A percentile compares a stretch with the other conserved stretches of the same genome.
Conservation (phyloP, 208 protist genomes). For the Phytomonas sp. region DNA sequence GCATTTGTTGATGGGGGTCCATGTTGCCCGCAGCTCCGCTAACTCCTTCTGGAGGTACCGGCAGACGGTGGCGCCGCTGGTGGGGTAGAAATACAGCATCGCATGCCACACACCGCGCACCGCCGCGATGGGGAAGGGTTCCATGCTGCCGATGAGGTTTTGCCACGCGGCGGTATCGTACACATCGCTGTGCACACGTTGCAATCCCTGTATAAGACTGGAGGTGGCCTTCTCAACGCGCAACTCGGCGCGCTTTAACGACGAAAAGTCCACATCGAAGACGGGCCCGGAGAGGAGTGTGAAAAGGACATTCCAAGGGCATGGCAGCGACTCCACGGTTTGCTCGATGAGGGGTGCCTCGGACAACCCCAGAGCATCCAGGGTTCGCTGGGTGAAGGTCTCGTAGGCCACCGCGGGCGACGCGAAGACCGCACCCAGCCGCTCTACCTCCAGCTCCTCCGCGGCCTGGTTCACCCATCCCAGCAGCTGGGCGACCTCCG, state of each 20-base stretch:
- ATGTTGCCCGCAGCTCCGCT: conserved; percentile 23
- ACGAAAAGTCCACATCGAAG: conserved; percentile 14
- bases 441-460: conserved; percentile 56
- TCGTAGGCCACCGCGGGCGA: conserved; percentile 17
- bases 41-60: conserved; percentile 60
- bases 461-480: conserved; percentile 49
- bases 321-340: conserved; percentile 36
- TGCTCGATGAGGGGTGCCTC: conserved; percentile 33
- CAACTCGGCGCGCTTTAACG: conserved; percentile 21
- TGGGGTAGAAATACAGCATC: conserved; percentile 67
- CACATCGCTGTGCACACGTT: conserved; percentile 39
- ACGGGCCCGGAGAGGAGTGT: conserved; percentile 31
- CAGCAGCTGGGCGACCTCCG: background rate
- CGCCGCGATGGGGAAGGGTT: conserved; percentile 53
- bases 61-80: conserved; percentile 36
- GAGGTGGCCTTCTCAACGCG: conserved; percentile 55
- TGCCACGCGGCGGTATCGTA: conserved; percentile 63
- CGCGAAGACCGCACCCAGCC: conserved; percentile 43
- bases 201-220: conserved; percentile 24
- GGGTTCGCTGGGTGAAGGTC: conserved; percentile 8
- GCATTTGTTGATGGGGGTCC: conserved; percentile 35
- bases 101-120: conserved; percentile 64
- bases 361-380: conserved; percentile 41
- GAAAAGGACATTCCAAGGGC: conserved; percentile 72
- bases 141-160: conserved; percentile 44